Evolutionary conservation across 2,329 filamentous ascomycete species (phyloP).

Genomic region (Huntiella abstrusa): DNA sequence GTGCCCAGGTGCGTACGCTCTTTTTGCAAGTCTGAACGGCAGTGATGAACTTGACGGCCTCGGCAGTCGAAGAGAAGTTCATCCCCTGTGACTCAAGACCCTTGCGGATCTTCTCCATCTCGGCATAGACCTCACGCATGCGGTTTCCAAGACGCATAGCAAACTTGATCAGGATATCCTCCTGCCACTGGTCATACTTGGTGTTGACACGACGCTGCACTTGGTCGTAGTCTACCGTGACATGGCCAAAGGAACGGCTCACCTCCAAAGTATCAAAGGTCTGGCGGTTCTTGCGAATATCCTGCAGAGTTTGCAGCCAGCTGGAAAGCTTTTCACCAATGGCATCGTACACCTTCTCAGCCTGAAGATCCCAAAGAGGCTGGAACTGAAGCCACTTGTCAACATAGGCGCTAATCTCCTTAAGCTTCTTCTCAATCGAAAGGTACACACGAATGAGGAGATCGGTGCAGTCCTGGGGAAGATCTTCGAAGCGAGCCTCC

Average conservation of each 20-base stretch:
- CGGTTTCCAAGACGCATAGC: constrained; percentile 71
- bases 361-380: constrained; percentile 92
- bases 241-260: constrained; percentile 77
- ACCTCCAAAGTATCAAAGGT: constrained; percentile 97
- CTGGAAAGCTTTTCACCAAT: constrained; percentile 78
- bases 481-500: constrained; percentile 59
- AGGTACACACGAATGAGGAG: constrained; percentile 64
- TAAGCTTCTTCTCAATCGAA: constrained; percentile 65
- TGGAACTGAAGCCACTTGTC: constrained; percentile 99
- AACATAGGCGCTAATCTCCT: constrained; percentile 66
- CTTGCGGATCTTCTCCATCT: constrained; percentile 75
- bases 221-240: constrained; percentile 94
- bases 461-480: constrained; percentile 67
- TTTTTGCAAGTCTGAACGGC: constrained; percentile 92
- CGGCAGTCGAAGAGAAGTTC: constrained; percentile 85
- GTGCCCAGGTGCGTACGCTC: constrained; percentile 83
- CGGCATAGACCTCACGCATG: constrained; percentile 80
- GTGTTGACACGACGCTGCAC: constrained; percentile 97
- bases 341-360: constrained; percentile 83
- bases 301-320: constrained; percentile 91
- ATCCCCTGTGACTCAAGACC: constrained; percentile 84
- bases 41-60: constrained; percentile 96
- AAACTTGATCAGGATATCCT: constrained; percentile 90
- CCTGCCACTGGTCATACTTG: constrained; percentile 99
- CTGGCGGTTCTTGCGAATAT: constrained; percentile 83